phyloP scores from a whole-genome alignment of 495 filamentous ascomycete species.

The Neurospora tetrasperma region DNA sequence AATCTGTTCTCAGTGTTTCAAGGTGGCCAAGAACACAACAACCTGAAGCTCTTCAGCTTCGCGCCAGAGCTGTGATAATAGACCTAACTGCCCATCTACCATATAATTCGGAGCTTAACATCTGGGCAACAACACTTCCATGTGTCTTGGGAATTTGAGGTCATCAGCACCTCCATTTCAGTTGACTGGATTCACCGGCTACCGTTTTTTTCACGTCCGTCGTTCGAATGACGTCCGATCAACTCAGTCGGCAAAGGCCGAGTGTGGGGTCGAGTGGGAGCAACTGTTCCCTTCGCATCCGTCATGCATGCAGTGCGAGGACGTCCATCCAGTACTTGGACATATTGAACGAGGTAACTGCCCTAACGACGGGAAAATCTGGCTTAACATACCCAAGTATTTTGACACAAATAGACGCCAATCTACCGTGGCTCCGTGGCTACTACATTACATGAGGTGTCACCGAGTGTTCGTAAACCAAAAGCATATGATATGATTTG shows the following conservation, averaged over 20 bases:
- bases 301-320: neutral
- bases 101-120: too few species aligned
- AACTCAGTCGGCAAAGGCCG: too few species aligned
- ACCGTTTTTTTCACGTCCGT: neutral
- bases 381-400: neutral
- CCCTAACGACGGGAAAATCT: neutral
- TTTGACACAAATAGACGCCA: neutral
- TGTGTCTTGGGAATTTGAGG: too few species aligned
- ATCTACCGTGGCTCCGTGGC: neutral
- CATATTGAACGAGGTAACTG: neutral
- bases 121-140: too few species aligned
- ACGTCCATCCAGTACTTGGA: neutral
- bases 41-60: neutral
- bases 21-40: neutral
- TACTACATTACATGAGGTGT: neutral
- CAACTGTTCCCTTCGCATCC: neutral
- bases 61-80: too few species aligned
- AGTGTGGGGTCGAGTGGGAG: neutral
- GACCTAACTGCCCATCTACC: too few species aligned
- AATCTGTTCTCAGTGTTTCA: neutral
- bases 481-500: neutral
- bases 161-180: neutral
- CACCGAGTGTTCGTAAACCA: neutral
- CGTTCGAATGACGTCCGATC: too few species aligned
- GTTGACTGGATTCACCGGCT: neutral